These are phyloP conservation scores for Lasiosphaeris hirsuta DNA, from an alignment of 495 filamentous ascomycete genomes.

Conservation along the genomic window DNA sequence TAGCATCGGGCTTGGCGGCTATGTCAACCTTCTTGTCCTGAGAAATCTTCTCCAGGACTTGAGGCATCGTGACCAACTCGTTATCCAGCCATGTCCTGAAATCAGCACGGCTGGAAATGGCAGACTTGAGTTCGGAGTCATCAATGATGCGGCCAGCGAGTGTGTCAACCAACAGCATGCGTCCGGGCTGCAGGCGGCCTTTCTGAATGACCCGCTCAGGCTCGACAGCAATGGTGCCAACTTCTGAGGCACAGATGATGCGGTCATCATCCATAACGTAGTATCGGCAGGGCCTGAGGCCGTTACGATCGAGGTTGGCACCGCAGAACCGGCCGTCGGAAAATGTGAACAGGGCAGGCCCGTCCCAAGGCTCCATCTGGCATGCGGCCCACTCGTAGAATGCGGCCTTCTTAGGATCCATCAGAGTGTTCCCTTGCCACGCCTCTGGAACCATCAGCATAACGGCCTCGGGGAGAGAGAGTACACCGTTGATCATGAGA, in stretches of 20 bases:
- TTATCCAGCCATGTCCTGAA: slow-evolving; percentile 88
- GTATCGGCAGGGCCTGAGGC: slow-evolving; percentile 94
- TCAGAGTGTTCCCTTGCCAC: slow-evolving; percentile 90
- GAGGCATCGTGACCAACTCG: slow-evolving; percentile 75
- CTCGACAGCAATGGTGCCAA: slow-evolving; percentile 90
- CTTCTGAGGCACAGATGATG: slow-evolving; percentile 97
- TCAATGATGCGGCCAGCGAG: slow-evolving; percentile 94
- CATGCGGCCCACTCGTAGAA: slow-evolving; percentile 99
- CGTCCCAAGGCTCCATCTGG: slow-evolving; percentile 99
- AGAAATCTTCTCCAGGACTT: slow-evolving; percentile 58
- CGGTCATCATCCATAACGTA: slow-evolving; percentile 98
- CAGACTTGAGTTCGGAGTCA: slow-evolving; percentile 88
- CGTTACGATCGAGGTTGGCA: slow-evolving; percentile 98
- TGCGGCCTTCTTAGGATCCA: slow-evolving; percentile 94
- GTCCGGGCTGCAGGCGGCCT: slow-evolving; percentile 90
- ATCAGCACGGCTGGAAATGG: slow-evolving; percentile 78
- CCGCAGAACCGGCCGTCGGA: slow-evolving; percentile 97
- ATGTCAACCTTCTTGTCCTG: slow-evolving; percentile 53
- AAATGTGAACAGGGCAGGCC: slow-evolving; percentile 96
- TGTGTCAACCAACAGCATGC: slow-evolving; percentile 97
- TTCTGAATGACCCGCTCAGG: slow-evolving; percentile 91
- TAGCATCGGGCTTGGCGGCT: slow-evolving; percentile 60
- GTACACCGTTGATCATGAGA: slow-evolving; percentile 91
- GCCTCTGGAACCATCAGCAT: slow-evolving; percentile 99
- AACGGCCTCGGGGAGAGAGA: slow-evolving; percentile 94